Evolutionary conservation across 495 filamentous ascomycete genomes (phyloP), one percentile per base, ranked within the genome.

Genomic region (Glonium stellatum): DNA sequence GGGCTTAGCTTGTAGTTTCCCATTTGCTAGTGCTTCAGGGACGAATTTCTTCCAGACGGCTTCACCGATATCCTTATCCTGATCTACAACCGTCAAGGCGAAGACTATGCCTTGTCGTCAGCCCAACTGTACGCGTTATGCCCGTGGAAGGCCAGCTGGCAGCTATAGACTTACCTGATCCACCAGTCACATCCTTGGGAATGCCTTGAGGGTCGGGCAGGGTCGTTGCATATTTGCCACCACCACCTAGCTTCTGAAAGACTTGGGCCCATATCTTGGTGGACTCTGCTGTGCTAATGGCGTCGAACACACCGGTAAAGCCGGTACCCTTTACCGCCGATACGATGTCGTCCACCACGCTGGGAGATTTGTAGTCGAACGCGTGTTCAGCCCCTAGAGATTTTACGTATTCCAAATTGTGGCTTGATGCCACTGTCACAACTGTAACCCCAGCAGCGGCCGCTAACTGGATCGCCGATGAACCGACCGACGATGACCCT

Each of bases 391-490:
- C 85, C 5, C 85, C 84, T 0, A 85, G 74, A 1, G 55, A 62
- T 61, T 76, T 78, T 39, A 80, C 69, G 54, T 76, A 78, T 0
- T 76, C 76, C 39, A 80, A 77, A 67, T 87, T 87, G 61, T 75
- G 75, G 1, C 71, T 69, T 0, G 77, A 79, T 0, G 80, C 73
- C 0, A 82, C 84, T 0, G 79, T 72, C 50, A 85, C 69, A 1
- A 87, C 84, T 12, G 80, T 77, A 25, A 79, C 79, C 1, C 85
- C 85, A 0, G 84, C 75, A 0, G 80, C 78, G 0, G 71, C 70
- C 4, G 80, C 82, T 21, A 86, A 77, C 66, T 88, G 86, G 56
- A 87, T 84, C 0, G 80, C 81, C 55, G 78, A 79, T 67, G 75
- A 72, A 10, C 85, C 85, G 5, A 87, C 80, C 34, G 78, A 80